These are phyloP conservation scores for Lathyrus tuberosus DNA, from an alignment of 306 rosid genomes.

Conservation along the genomic window DNA sequence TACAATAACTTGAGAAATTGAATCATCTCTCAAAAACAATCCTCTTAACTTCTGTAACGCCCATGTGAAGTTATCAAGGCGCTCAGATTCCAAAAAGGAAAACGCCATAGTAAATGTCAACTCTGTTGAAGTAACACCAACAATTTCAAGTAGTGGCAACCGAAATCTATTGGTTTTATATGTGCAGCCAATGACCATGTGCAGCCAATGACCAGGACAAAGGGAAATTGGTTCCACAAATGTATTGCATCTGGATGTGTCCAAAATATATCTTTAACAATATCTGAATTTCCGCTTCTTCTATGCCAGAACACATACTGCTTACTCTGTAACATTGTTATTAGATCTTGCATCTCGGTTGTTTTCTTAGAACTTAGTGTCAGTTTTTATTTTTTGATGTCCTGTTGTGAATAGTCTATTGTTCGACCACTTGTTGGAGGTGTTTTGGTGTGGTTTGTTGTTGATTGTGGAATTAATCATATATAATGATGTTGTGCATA, in stretches of 20 bases:
- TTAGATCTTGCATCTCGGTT: conserved; percentile 1
- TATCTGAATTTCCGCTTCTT: not conserved
- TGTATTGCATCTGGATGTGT: not conserved
- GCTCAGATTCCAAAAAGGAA: not conserved
- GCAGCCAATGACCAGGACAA: too few relatives aligned
- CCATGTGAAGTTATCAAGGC: not conserved
- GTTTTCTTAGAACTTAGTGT: too few relatives aligned
- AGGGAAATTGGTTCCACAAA: not conserved
- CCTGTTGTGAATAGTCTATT: too few relatives aligned
- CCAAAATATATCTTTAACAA: conserved; percentile 11
- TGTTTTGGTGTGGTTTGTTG: too few relatives aligned
- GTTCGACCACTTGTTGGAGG: too few relatives aligned
- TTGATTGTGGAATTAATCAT: too few relatives aligned
- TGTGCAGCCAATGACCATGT: not conserved
- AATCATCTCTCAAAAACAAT: not conserved
- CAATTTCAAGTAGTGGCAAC: too few relatives aligned
- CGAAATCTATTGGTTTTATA: not conserved
- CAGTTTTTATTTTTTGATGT: too few relatives aligned
- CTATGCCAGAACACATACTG: not conserved
- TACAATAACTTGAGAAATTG: not conserved
- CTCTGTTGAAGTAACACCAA: not conserved
- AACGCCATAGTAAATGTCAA: not conserved
- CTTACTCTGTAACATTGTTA: not conserved
- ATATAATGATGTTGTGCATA: too few relatives aligned
- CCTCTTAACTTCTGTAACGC: not conserved